Base-by-base conservation (phyloP, 176 grass and related monocot genomes). In the Lolium multiflorum region DNA sequence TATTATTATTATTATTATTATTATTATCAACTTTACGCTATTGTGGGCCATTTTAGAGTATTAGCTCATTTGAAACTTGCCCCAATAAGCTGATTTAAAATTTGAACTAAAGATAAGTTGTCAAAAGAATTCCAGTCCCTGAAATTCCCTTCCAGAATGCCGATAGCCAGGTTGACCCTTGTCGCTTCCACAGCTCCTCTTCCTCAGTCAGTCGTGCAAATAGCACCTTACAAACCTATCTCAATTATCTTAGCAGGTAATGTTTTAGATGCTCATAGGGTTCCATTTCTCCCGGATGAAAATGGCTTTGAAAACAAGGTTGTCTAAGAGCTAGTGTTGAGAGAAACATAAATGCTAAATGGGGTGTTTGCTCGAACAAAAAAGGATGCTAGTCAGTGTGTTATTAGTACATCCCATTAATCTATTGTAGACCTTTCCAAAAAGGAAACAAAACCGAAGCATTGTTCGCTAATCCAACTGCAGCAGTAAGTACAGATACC, bases 341-440 rank as follows among this genome's bases (percentile, higher is more conserved):
- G 64, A 63, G 21, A 67, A 66, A 66, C 57, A 56, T 18, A 56
- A 13, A 47, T 28, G 74, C 11, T 74, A 79, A 87, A 74, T 11
- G 18, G 7, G 54, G 21, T 58, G 8, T 17, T 38, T 81, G 31
- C 15, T 55, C 63, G 46, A 89, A 58, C 6, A 20, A 76, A 60
- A n/a, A 68, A 68, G 67, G 9, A 59, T 52, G 14, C n/a, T 35
- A 35, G 41, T 13, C 51, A 44, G 11, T 66, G 44, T 74, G 9
- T 74, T 60, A 15, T 58, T 25, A 52, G 21, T 79, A 35, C 31
- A 35, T 25, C 69, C 7, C 10, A 67, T 38, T 62, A 68, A 13
- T 54, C 83, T 43, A 71, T 17, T 26, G 69, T 57, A 28, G 26
- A 50, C 3, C 25, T 56, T 41, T 49, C 47, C 44, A 37, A 47